Evolutionary conservation across 805 yeast genomes (phyloP).

Genomic region (Pichia californica): DNA sequence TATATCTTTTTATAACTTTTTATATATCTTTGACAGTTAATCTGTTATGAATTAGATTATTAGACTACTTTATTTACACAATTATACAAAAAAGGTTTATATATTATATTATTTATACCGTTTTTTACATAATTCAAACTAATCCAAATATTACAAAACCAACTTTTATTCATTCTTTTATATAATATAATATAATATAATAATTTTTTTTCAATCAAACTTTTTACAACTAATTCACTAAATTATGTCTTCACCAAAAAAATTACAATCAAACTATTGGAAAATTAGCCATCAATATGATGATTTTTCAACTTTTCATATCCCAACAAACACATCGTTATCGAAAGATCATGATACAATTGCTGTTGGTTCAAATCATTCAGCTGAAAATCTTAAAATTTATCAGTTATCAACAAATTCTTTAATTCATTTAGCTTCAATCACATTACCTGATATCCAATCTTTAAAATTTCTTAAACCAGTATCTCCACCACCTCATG

Average conservation of each 20-base stretch:
- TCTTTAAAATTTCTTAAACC: conserved; percentile 43
- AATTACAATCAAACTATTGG: conserved; percentile 28
- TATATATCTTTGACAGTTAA: too few species aligned
- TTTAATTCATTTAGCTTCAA: conserved; percentile 54
- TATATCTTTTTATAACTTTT: too few species aligned
- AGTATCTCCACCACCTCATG: conserved; percentile 20
- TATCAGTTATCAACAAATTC: conserved; percentile 35
- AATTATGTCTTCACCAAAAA: too few species aligned
- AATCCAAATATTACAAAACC: background rate
- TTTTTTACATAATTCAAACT: too few species aligned
- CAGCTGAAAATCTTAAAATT: conserved; percentile 42
- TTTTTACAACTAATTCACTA: too few species aligned
- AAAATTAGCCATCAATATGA: conserved; percentile 19
- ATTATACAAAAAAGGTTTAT: too few species aligned
- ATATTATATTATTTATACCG: too few species aligned
- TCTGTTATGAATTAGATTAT: too few species aligned
- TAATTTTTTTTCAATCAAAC: background rate
- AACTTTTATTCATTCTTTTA: conserved; percentile 2
- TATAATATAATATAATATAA: too few species aligned
- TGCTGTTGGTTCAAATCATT: conserved; percentile 47
- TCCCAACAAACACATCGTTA: conserved; percentile 35
- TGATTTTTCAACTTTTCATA: conserved; percentile 8
- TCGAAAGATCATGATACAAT: conserved; percentile 31
- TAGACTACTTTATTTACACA: too few species aligned
- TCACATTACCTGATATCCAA: conserved; percentile 49